phyloP scores from a whole-genome alignment of 2,329 filamentous ascomycete species.

The Thelonectria olida region DNA sequence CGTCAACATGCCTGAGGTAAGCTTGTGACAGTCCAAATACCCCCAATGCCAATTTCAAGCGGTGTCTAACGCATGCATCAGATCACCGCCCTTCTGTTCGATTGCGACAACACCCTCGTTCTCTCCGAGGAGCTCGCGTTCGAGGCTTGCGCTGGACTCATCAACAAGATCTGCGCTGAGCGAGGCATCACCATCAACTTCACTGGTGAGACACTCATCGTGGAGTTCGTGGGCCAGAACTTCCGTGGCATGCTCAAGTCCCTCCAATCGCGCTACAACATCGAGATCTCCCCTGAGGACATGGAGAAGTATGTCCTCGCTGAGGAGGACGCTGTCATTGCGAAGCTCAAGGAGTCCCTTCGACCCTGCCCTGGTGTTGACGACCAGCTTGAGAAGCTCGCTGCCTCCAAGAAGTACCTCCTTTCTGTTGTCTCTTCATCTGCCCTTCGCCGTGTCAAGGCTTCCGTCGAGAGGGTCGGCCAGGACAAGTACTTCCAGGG shows the following conservation, averaged over 20 bases:
- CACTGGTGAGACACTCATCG: conserved; percentile 80
- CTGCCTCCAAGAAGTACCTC: conserved; percentile 69
- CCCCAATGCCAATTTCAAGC: not conserved
- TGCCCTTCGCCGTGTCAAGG: conserved; percentile 79
- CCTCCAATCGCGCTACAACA: conserved; percentile 79
- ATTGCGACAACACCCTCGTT: conserved; percentile 92
- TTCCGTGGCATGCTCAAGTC: conserved; percentile 90
- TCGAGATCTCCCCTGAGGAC: conserved; percentile 73
- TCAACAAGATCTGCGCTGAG: conserved; percentile 83
- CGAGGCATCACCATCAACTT: conserved; percentile 73
- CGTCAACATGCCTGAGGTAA: conserved; percentile 22
- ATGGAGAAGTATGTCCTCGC: conserved; percentile 76
- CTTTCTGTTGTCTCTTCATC: conserved; percentile 85
- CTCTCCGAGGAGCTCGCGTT: conserved; percentile 91
- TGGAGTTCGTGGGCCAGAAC: conserved; percentile 92
- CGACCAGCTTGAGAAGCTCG: conserved; percentile 72
- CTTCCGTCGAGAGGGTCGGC: conserved; percentile 80
- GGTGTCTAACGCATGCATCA: conserved; percentile 26
- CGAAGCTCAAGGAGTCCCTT: conserved; percentile 76
- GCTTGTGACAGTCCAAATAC: not conserved
- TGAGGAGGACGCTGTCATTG: conserved; percentile 86
- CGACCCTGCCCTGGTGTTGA: conserved; percentile 75
- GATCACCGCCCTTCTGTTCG: conserved; percentile 78
- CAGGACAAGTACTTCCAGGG: conserved; percentile 83
- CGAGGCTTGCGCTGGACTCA: conserved; percentile 87